phyloP scores from a whole-genome alignment of 306 rosid genomes.

The Quercus gilva region DNA sequence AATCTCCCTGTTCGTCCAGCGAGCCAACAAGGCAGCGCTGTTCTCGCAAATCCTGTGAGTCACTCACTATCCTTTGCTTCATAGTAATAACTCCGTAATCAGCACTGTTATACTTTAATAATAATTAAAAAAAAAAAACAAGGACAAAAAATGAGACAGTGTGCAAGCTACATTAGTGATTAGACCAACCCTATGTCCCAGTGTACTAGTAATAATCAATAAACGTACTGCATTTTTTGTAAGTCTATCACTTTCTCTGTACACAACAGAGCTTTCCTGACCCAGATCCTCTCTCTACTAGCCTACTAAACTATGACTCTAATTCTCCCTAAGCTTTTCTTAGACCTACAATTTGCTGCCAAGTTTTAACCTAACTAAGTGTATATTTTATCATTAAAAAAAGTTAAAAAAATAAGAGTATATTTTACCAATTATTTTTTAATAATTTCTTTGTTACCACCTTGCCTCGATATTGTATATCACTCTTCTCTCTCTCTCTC shows the following conservation, averaged over 20 bases:
- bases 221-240: no score
- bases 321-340: neutral
- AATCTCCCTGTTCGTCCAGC: conserved; percentile 7
- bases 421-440: conserved; percentile 12
- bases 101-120: neutral
- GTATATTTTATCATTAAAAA: no score
- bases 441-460: conserved; percentile 34
- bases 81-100: neutral
- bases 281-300: neutral
- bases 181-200: no score
- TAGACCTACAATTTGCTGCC: neutral
- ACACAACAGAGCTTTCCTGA: no score
- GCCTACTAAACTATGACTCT: no score
- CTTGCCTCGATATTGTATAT: conserved; percentile 52
- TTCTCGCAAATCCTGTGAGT: conserved; percentile 25
- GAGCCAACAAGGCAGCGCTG: neutral
- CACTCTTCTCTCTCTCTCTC: neutral
- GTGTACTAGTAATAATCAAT: no score
- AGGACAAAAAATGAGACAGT: no score
- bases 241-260: no score
- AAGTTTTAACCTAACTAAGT: neutral
- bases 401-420: neutral
- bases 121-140: neutral
- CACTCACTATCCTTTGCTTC: neutral
- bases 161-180: no score